phyloP scores from a whole-genome alignment of 1,284 basidiomycete genomes.

The Mycosarcoma maydis region DNA sequence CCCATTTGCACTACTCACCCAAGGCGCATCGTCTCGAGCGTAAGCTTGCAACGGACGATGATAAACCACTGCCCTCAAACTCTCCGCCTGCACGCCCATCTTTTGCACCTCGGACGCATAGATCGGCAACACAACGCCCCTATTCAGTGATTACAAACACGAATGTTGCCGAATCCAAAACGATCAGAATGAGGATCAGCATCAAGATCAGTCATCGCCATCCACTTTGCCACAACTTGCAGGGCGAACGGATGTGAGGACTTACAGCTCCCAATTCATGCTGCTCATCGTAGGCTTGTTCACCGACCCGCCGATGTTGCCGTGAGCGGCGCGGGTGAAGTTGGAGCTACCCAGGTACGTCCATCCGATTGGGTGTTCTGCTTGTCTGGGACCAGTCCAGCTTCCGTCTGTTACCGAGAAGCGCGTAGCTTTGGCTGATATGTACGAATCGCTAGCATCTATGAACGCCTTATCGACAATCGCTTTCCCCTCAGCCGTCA shows the following conservation, averaged over 20 bases:
- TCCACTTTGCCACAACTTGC: too few relatives aligned
- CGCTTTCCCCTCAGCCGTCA: conserved; percentile 4
- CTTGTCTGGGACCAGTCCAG: conserved; percentile 3
- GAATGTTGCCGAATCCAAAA: too few relatives aligned
- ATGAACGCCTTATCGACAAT: conserved; percentile 27
- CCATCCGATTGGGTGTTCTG: conserved; percentile 49
- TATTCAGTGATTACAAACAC: too few relatives aligned
- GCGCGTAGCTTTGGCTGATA: neutral
- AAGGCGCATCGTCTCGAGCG: conserved; percentile 36
- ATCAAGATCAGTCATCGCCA: neutral
- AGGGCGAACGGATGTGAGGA: too few relatives aligned
- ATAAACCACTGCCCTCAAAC: conserved; percentile 47
- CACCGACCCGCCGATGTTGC: conserved; percentile 48
- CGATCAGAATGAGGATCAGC: too few relatives aligned
- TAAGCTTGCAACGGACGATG: conserved; percentile 49
- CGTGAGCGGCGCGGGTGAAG: conserved; percentile 65
- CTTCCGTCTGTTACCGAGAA: neutral
- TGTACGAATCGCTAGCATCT: conserved; percentile 16
- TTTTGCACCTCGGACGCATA: conserved; percentile 34
- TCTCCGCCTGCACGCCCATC: conserved; percentile 25
- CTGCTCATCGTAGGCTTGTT: conserved; percentile 34
- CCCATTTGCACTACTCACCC: conserved; percentile 38
- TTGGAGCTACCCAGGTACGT: conserved; percentile 61
- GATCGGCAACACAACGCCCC: conserved; percentile 56
- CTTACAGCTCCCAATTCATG: conserved; percentile 62